Evolutionary conservation across 768 basidiomycete genomes (phyloP), one percentile per base, ranked within the genome.

Genomic region (Lactifluus pinguis): DNA sequence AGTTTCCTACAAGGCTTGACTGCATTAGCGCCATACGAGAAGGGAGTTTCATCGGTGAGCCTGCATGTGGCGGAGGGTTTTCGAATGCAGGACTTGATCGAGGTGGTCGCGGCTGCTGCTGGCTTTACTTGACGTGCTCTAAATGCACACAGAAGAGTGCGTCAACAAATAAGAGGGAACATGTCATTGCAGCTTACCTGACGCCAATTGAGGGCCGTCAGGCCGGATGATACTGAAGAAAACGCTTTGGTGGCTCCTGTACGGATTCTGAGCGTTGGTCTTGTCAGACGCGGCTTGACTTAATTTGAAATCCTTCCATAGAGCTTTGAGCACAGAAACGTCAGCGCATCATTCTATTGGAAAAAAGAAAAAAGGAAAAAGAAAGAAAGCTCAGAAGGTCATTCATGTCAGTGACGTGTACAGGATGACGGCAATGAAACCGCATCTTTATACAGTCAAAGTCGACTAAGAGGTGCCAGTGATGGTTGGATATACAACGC

Each of bases 401-500:
- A 83, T 84, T 83, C 71, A 91, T 89, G 88, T 89, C 88, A 89
- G 80, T 83, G 81, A 83, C 74, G 72, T 80, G 74, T 75, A 72
- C 68, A 69, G 73, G 52, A 69, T 61, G 53, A 61, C 48, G 65
- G 64, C 64, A 55, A 69, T 64, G 68, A 67, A 69, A 70, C 47
- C 65, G 66, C 65, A 65, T 57, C 61, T 71, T 34, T 60, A 62
- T 48, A 72, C 71, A 77, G 67, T 76, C 72, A 82, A 25, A 71
- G 80, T 91, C 86, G 84, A 89, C 88, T 90, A 90, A 89, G 88
- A 91, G 89, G 88, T 89, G 87, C 89, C 88, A 91, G 82, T 80
- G 56, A 69, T 74, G 78, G 79, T 79, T 82, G 85, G 72, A 74
- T 69, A 70, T 77, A 81, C 87, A 88, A 90, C 87, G 80, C 89